Evolutionary conservation across 305 asterid species (phyloP), one percentile per base, ranked within the genome.

Genomic region (Fraxinus platypoda): DNA sequence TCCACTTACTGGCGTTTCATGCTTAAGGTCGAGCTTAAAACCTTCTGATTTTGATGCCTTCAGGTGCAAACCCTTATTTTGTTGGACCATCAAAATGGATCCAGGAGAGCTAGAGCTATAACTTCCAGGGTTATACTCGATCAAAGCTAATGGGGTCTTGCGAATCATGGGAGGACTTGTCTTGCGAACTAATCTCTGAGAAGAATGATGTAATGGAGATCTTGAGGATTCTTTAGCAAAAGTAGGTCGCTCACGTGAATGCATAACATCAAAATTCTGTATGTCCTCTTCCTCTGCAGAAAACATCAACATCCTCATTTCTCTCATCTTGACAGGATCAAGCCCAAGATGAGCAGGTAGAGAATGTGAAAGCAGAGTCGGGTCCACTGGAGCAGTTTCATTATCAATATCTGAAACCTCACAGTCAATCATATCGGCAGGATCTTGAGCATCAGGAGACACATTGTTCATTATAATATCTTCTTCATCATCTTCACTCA

Each of bases 291-390:
- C 96, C 84, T 90, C 91, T 9, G 84, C 87, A 74, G 95, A 87
- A 86, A 94, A 93, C 91, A 93, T 80, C 87, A 93, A 70, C 94
- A 92, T 85, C 88, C 88, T 91, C 92, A 94, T 84, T 87, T 91
- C 95, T n/a, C 88, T 93, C 99, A 94, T 94, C 86, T 91, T 90
- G 78, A 54, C 86, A 83, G 98, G 98, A 88, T 93, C 97, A 68
- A 95, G 98, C 86, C 98, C 94, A 78, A 95, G 97, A 88, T 92
- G 97, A 77, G 97, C 94, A 37, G 99, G 99, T 87, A 94, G 97
- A 82, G 99, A 95, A 88, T 94, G 98, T 64, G 98, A 89, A 80
- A 95, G 94, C 34, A 82, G 87, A 78, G 92, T 82, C 78, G 85
- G 82, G 71, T 92, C 90, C 71, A 80, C 87, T 23, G 88, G 78